Conservation (phyloP, 805 yeast genomes). For the Ogataea dorogensis region DNA sequence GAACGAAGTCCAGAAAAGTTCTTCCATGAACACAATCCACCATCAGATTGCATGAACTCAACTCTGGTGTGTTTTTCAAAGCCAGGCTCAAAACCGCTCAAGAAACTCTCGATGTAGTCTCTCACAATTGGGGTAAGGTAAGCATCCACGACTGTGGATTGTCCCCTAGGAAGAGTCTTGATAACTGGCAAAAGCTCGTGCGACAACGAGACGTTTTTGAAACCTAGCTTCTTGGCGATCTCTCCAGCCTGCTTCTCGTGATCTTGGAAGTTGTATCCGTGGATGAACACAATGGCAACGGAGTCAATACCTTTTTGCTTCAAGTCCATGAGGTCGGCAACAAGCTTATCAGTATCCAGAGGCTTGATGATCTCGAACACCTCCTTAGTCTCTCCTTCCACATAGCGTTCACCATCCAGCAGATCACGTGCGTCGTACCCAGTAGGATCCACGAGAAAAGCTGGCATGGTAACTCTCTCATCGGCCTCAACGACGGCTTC, state of each 20-base stretch:
- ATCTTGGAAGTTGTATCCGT: constrained; percentile 38
- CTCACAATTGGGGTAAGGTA: constrained; percentile 43
- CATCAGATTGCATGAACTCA: constrained; percentile 59
- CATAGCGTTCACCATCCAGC: constrained; percentile 27
- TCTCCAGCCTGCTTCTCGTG: constrained; percentile 38
- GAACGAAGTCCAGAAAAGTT: constrained; percentile 54
- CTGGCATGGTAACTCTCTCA: constrained; percentile 27
- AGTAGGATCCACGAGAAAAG: constrained; percentile 26
- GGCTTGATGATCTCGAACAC: constrained; percentile 40
- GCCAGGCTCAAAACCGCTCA: constrained; percentile 35
- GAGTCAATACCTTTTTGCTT: constrained; percentile 30
- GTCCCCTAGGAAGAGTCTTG: constrained; percentile 40
- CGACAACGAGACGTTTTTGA: constrained; percentile 40
- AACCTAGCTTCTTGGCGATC: constrained; percentile 48
- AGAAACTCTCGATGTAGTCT: constrained; percentile 37
- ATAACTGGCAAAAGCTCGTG: constrained; percentile 39
- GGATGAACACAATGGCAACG: constrained; percentile 37
- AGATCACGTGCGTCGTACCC: constrained; percentile 16
- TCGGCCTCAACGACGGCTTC: constrained; percentile 23
- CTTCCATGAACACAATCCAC: constrained; percentile 53
- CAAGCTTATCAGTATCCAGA: constrained; percentile 25
- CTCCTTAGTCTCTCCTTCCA: constrained; percentile 40
- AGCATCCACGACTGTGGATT: constrained; percentile 44
- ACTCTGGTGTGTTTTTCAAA: constrained; percentile 36
- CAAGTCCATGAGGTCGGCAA: constrained; percentile 25